Evolutionary conservation across 345 rosid genomes (phyloP), one percentile per base, ranked within the genome.

Genomic region (Rhizophora apiculata): DNA sequence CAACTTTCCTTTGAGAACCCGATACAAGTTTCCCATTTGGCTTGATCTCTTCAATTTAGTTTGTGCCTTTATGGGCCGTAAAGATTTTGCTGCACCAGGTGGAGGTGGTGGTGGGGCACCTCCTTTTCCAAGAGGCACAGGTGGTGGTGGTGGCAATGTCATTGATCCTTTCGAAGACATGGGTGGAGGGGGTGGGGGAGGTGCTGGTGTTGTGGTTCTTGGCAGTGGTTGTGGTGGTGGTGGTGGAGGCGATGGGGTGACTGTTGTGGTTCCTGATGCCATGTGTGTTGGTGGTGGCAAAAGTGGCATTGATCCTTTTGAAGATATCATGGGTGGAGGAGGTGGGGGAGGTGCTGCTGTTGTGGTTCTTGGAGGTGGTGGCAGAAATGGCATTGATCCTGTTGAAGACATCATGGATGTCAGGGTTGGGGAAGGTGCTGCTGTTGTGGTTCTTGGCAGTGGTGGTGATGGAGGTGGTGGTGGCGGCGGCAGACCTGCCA

Each of bases 1-100:
- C 27, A 92, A 80, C 74, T 90, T 92, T 9, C 86, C 91, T 76
- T 84, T 92, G 19, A 92, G 93, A 69, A 78, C 68, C 73, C 99
- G 77, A 60, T 92, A 88, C 49, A 95, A 79, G 64, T 69, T 88
- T 1, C 96, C 86, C 70, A 95, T 78, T 37, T 95, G 92, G 68
- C 81, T 82, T 56, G 97, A 95, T 68, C 97, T 85, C 85, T 86
- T 95, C 74, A 95, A 76, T 70, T 90, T 95, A 26, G 93, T 87
- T 22, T 58, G 67, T 37, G 89, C 80, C 79, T 88, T 91, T 84
- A 79, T 90, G 66, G 92, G 85, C 10, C 96, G 84, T 72, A 92
- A 75, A 72, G 87, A 72, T 69, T 72, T 84, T 46, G 79, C 83
- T 9, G 79, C 84, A 64, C 83, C 76, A 39, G 78, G 81, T 27